A percentile compares a stretch with the other conserved stretches of the same genome.
phyloP scores from a whole-genome alignment of 2,329 filamentous ascomycete genomes.

The Talaromyces sp. region DNA sequence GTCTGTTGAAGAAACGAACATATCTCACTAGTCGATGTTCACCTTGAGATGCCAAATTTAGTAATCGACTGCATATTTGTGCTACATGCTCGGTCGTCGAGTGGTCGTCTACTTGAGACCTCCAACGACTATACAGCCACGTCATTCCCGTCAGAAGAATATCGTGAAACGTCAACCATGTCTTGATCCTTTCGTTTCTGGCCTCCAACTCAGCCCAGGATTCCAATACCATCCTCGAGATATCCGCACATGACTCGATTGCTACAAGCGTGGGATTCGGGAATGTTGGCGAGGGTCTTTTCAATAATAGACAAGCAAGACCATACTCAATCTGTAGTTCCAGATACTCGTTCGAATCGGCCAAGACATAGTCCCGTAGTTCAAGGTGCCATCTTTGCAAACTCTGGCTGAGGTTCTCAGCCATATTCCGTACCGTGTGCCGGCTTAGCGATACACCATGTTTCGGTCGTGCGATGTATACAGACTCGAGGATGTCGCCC shows the following conservation, averaged over 20 bases:
- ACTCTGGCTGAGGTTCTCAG: not conserved
- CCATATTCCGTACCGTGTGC: not conserved
- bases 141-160: not conserved
- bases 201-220: conserved; percentile 4
- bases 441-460: not conserved
- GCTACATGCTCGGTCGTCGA: not conserved
- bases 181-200: not conserved
- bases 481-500: conserved; percentile 4
- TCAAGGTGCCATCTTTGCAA: not conserved
- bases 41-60: not conserved
- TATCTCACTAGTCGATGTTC: not conserved
- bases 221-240: not conserved
- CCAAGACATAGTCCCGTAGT: not conserved
- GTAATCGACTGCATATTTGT: not conserved
- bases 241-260: not conserved
- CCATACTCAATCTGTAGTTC: conserved; percentile 1
- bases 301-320: not conserved
- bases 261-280: not conserved
- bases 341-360: not conserved
- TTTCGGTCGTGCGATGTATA: not conserved
- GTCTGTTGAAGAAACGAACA: not conserved
- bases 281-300: not conserved
- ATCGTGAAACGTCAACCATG: not conserved
- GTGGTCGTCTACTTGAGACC: not conserved
- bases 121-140: conserved; percentile 6